Evolutionary conservation across 805 yeast species (phyloP), one percentile per base, ranked within the genome.

Genomic region (Suhomyces xylopsoci): DNA sequence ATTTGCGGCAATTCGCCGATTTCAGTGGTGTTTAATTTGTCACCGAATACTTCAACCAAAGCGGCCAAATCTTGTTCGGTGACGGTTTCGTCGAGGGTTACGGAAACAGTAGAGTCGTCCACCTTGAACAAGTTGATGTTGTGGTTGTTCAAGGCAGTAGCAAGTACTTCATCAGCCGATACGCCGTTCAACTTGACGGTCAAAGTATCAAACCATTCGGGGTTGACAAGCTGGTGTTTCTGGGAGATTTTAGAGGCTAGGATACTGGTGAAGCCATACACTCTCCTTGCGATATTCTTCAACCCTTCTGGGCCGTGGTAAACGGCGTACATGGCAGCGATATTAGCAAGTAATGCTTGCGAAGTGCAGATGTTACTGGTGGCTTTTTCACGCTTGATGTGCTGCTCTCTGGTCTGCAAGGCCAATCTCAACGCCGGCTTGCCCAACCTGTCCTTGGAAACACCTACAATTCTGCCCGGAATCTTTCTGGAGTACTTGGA

Each of bases 301-400:
- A 94, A 78, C 10, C 97, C 97, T 59, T 84, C 78, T 12, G 96
- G 92, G 38, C 99, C 99, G 65, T 94, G 99, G 73, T 92, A 94
- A 28, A 94, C 96, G 5, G 92, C 97, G 68, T 93, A 94, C 82
- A 88, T 90, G 24, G 97, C 91, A 20, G 97, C 85, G 76, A 94
- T 90, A 68, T 94, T 94, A 17, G 99, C 99, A 57, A 94, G 76
- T 51, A 94, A 78, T 22, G 97, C 97, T 77, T 94, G 99, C 7
- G 99, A 97, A 17, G 99, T 94, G 76, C 99, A 94, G 54, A 94
- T 94, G 69, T 94, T 94, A 28, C 97, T 90, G 17, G 99, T 94
- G 14, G 99, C 99, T 73, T 89, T 92, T 68, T 94, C 99, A 69
- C 99, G 83, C 70, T 92, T 89, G 66, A 94, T 94, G 70, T 94